Evolutionary conservation across 495 filamentous ascomycete species (phyloP).

Genomic region (Pyrenopolyporus hunteri): DNA sequence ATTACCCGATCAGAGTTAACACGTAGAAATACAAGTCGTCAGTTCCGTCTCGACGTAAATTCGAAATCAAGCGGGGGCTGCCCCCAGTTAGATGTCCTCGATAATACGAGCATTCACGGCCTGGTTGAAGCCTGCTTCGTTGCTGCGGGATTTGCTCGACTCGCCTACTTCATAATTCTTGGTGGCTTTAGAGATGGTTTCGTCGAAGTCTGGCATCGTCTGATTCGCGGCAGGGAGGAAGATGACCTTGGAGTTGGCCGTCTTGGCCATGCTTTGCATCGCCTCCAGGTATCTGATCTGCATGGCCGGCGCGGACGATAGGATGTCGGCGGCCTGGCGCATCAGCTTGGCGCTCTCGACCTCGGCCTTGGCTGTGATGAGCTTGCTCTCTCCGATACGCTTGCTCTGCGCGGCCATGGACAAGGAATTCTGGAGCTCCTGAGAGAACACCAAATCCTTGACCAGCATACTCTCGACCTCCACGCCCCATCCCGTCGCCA

Average conservation of each 20-base stretch:
- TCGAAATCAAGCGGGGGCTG: background rate
- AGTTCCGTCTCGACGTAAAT: background rate
- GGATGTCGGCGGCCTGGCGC: slow-evolving; percentile 96
- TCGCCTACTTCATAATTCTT: slow-evolving; percentile 37
- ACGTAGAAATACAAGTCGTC: slow-evolving; percentile 10
- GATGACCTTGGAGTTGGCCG: slow-evolving; percentile 94
- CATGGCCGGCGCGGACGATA: slow-evolving; percentile 93
- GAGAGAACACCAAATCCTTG: slow-evolving; percentile 98
- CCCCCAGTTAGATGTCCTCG: slow-evolving; percentile 76
- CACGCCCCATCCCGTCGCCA: slow-evolving; percentile 92
- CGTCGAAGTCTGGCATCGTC: slow-evolving; percentile 63
- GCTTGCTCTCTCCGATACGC: slow-evolving; percentile 97
- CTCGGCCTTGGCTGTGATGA: slow-evolving; percentile 95
- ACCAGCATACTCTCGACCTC: slow-evolving; percentile 98
- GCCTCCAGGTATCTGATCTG: slow-evolving; percentile 98
- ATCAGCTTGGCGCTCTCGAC: slow-evolving; percentile 97
- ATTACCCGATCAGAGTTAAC: background rate
- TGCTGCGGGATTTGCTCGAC: slow-evolving; percentile 50
- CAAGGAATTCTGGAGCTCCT: slow-evolving; percentile 94
- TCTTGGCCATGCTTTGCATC: slow-evolving; percentile 99
- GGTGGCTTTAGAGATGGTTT: slow-evolving; percentile 32
- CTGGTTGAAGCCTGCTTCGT: slow-evolving; percentile 71
- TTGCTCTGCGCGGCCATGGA: slow-evolving; percentile 99
- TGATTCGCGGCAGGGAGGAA: slow-evolving; percentile 77
- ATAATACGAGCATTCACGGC: slow-evolving; percentile 85